These are phyloP conservation scores for Penicillium thymicola DNA, from an alignment of 2,329 filamentous ascomycete genomes.

Conservation along the genomic window DNA sequence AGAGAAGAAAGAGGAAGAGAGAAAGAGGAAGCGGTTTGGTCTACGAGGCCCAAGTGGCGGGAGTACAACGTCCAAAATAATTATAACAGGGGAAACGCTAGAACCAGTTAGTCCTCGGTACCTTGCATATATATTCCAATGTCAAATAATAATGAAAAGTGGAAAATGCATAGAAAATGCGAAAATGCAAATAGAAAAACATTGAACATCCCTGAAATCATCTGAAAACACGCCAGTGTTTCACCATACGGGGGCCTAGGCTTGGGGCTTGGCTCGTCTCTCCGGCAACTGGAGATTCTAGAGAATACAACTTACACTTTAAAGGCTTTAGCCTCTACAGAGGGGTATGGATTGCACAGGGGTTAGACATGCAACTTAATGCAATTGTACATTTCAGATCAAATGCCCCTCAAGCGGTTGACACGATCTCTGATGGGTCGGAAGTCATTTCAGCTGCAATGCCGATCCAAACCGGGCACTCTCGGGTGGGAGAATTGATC, in stretches of 20 bases:
- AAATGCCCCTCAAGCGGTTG: neutral
- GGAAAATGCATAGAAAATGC: neutral
- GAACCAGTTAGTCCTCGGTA: slow-evolving; percentile 7
- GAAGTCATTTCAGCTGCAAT: neutral
- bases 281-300: slow-evolving; percentile 21
- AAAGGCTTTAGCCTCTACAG: neutral
- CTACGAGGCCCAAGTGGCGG: neutral
- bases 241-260: slow-evolving; percentile 13
- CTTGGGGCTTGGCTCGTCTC: slow-evolving; percentile 14
- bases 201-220: neutral
- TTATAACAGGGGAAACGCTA: slow-evolving; percentile 1
- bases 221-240: slow-evolving; percentile 26
- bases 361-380: neutral
- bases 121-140: slow-evolving; percentile 1
- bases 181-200: slow-evolving; percentile 9
- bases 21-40: slow-evolving; percentile 5
- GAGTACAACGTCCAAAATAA: neutral
- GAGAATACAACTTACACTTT: neutral
- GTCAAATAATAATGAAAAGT: neutral
- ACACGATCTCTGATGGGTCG: neutral
- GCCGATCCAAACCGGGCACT: neutral
- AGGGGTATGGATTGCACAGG: neutral
- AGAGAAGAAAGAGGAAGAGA: slow-evolving; percentile 5
- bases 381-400: slow-evolving; percentile 2
- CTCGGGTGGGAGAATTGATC: neutral